Evolutionary conservation across 2,329 filamentous ascomycete genomes (phyloP), one percentile per base, ranked within the genome.

Genomic region (Aureobasidium sp.): DNA sequence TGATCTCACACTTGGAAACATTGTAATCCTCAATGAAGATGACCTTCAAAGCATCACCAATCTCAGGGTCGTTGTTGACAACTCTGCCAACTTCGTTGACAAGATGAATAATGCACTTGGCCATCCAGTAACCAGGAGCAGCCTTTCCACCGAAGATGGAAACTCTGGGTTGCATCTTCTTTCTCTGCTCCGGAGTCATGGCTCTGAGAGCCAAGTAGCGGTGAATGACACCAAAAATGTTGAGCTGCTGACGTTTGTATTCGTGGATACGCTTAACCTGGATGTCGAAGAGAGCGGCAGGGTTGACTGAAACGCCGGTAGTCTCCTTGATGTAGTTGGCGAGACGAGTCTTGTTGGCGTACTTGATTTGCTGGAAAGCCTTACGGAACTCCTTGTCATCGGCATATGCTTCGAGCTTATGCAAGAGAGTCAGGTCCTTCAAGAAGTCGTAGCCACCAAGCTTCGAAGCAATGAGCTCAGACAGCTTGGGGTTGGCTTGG

Each of bases 201-300:
- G 84, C 82, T 79, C 97, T 99, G 74, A 99, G 87, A 15, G 84
- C 84, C 42, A 99, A 82, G 75, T 97, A 99, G 57, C 93, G 87
- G 75, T 96, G 90, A 68, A 99, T 97, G 65, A 97, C 91, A 63
- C 94, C 94, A 71, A 97, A 97, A 69, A 99, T 97, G 80, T 99
- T 99, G 74, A 99, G 86, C 61, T 67, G 56, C 23, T 65, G 69
- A 64, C 92, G 89, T 83, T 99, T 99, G 80, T 99, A 99, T 71
- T 99, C 94, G 76, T 99, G 94, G 68, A 99, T 99, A 71, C 94
- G 89, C 83, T 99, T 99, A 70, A 99, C 94, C 73, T 99, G 94
- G 12, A 99, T 89, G 72, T 99, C 94, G 69, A 99, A 99, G 20
- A 99, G 82, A 0, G 93, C 84, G 10, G 88, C 79, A 0, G 94